Percentiles rank a stretch among this genome's conserved stretches.
Evolutionary conservation across 169 alveolate species (phyloP).

Genomic region (Theileria luwenshuni): DNA sequence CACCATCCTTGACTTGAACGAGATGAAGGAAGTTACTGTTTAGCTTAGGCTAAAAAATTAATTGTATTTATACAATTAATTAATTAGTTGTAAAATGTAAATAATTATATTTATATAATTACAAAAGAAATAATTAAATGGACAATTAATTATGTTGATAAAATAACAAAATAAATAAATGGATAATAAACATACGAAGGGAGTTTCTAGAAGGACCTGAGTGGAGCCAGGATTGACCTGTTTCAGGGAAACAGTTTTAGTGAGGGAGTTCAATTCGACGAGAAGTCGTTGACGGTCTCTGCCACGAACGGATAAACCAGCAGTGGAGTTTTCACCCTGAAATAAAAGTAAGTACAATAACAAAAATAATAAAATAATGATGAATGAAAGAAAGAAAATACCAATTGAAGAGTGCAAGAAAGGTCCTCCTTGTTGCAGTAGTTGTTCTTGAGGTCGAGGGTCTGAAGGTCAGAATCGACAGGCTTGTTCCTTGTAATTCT

Average conservation of each 20-base stretch:
- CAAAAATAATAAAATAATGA: background rate
- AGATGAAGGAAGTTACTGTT: constrained; percentile 17
- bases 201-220: constrained; percentile 29
- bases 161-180: too few species aligned
- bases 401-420: constrained; percentile 52
- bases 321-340: constrained; percentile 57
- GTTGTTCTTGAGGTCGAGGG: constrained; percentile 31
- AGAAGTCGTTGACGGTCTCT: constrained; percentile 24
- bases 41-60: background rate
- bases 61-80: background rate
- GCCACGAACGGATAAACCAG: constrained; percentile 54
- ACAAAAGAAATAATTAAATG: too few species aligned
- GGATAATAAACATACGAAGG: constrained; percentile 56
- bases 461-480: constrained; percentile 39
- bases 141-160: too few species aligned
- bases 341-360: background rate
- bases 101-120: too few species aligned
- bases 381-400: background rate
- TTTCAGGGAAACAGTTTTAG: constrained; percentile 61
- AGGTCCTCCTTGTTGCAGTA: constrained; percentile 50
- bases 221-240: constrained; percentile 17
- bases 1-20: constrained; percentile 54
- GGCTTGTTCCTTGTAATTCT: constrained; percentile 51
- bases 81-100: background rate
- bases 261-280: constrained; percentile 49